These are phyloP conservation scores for Termitomyces sp. DNA, from an alignment of 768 basidiomycete genomes.

Conservation along the genomic window DNA sequence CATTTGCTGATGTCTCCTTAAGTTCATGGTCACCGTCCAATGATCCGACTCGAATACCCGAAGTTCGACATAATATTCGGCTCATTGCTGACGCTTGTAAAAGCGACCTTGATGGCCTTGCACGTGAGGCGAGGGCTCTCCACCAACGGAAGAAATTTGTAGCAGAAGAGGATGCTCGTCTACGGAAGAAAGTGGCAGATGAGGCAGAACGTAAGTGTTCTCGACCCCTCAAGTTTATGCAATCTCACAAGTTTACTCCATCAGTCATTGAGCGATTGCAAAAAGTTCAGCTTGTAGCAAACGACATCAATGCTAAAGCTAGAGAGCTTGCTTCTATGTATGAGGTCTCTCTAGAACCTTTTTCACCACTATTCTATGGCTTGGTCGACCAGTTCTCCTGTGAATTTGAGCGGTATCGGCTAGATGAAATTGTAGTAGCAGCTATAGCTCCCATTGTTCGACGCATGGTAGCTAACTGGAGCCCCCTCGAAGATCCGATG, in stretches of 20 bases:
- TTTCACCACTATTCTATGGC: constrained; percentile 68
- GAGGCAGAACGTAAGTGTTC: constrained; percentile 68
- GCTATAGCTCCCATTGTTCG: constrained; percentile 84
- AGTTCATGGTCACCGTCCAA: constrained; percentile 84
- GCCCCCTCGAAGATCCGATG: constrained; percentile 76
- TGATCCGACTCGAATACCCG: constrained; percentile 87
- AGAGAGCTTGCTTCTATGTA: constrained; percentile 62
- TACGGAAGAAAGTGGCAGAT: constrained; percentile 66
- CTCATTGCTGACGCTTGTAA: constrained; percentile 83
- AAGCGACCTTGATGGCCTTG: constrained; percentile 82
- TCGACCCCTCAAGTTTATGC: background rate
- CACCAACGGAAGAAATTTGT: constrained; percentile 77
- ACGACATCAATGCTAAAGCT: constrained; percentile 62
- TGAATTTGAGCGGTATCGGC: constrained; percentile 74
- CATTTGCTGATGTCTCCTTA: constrained; percentile 71
- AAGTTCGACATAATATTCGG: constrained; percentile 93
- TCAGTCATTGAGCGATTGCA: constrained; percentile 78
- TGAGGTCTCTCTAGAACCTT: constrained; percentile 69
- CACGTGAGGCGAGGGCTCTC: constrained; percentile 82
- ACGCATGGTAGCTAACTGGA: constrained; percentile 72
- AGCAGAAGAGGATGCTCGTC: constrained; percentile 60
- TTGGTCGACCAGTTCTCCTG: constrained; percentile 63
- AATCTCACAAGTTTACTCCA: background rate
- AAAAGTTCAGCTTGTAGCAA: constrained; percentile 70
- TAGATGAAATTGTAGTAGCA: constrained; percentile 93